These are phyloP conservation scores for Trematosphaeria pertusa DNA, from an alignment of 2,329 filamentous ascomycete species.

Conservation along the genomic window DNA sequence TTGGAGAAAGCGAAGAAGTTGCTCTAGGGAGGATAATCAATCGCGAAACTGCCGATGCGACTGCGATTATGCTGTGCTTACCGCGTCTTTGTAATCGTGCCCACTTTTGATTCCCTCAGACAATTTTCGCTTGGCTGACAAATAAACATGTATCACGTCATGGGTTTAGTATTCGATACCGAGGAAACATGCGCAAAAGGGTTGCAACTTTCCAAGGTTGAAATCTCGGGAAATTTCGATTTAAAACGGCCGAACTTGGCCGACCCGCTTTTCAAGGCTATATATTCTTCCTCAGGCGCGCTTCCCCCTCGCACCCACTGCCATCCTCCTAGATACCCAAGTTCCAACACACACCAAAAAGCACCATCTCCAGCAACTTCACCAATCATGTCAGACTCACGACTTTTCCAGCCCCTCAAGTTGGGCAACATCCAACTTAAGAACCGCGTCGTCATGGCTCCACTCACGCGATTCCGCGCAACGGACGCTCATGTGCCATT, in stretches of 20 bases:
- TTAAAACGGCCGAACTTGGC: slow-evolving; percentile 20
- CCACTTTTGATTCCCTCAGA: no score
- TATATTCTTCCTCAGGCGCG: slow-evolving; percentile 8
- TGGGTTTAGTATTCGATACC: no score
- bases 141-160: no score
- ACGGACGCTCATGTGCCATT: slow-evolving; percentile 57
- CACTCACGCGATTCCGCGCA: slow-evolving; percentile 51
- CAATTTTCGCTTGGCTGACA: no score
- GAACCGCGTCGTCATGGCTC: slow-evolving; percentile 46
- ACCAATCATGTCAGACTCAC: slow-evolving; percentile 32
- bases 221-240: slow-evolving; percentile 19
- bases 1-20: slow-evolving; percentile 23
- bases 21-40: no score
- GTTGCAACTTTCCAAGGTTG: slow-evolving; percentile 8
- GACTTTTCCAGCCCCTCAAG: slow-evolving; percentile 46
- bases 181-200: no score
- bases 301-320: neutral
- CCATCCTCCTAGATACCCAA: no score
- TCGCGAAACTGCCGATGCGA: no score
- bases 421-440: slow-evolving; percentile 42
- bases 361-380: neutral
- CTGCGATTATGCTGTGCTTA: no score
- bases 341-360: slow-evolving; percentile 2
- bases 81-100: no score
- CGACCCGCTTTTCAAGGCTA: slow-evolving; percentile 19